Evolutionary conservation across 2,329 filamentous ascomycete genomes (phyloP).

Genomic region (Graphilbum fragrans): DNA sequence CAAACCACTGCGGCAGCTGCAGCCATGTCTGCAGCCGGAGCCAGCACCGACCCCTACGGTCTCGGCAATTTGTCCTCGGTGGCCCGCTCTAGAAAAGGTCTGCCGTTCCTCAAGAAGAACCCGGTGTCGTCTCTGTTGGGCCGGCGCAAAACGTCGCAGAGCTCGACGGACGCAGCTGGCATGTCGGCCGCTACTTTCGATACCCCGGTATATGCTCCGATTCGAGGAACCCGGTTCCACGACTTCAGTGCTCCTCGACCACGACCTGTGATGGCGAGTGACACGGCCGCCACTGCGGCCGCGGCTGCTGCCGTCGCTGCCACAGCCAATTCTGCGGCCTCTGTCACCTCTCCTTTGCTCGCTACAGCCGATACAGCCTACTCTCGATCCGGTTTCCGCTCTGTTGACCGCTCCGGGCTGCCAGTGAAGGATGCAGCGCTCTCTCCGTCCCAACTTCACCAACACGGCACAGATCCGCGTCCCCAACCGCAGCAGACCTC

Average conservation of each 20-base stretch:
- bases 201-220: conserved; percentile 47
- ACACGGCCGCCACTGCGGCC: conserved; percentile 4
- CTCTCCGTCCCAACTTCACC: no score
- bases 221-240: conserved; percentile 51
- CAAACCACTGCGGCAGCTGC: conserved; percentile 22
- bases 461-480: no score
- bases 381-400: background rate
- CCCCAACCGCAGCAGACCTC: no score
- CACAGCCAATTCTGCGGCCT: background rate
- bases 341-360: background rate
- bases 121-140: conserved; percentile 46
- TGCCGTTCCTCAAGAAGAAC: conserved; percentile 44
- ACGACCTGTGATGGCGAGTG: conserved; percentile 25
- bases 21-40: conserved; percentile 29
- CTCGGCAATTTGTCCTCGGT: conserved; percentile 20
- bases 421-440: no score
- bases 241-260: conserved; percentile 52
- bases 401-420: no score
- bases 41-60: conserved; percentile 28
- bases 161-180: conserved; percentile 27
- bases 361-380: background rate
- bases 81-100: conserved; percentile 36
- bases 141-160: conserved; percentile 42
- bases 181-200: conserved; percentile 27
- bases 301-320: conserved; percentile 7